Conservation (phyloP, 768 basidiomycete genomes). For the Pseudohyphozyma bogoriensis region DNA sequence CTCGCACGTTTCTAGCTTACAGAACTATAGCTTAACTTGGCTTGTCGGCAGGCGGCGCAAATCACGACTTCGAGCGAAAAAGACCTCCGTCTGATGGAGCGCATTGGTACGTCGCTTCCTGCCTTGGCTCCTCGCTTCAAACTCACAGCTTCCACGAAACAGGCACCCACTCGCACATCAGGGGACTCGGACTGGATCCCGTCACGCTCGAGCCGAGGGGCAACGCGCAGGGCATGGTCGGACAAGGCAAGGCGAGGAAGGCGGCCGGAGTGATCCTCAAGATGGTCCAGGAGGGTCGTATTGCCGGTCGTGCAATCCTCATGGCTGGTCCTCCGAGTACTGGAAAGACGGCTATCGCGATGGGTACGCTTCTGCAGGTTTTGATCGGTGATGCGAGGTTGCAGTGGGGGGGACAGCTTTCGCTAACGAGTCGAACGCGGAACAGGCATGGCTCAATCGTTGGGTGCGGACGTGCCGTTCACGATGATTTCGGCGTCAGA, state of each 20-base stretch:
- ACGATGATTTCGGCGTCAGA: constrained; percentile 97
- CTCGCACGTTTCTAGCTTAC: too few species aligned
- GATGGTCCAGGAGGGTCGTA: constrained; percentile 94
- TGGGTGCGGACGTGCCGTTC: constrained; percentile 91
- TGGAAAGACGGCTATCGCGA: constrained; percentile 95
- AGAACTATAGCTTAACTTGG: too few species aligned
- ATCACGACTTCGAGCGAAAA: too few species aligned
- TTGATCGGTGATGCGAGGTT: background rate
- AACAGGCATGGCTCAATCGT: constrained; percentile 86
- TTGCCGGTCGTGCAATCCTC: constrained; percentile 89
- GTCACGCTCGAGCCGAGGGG: constrained; percentile 70
- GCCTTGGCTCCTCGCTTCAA: too few species aligned
- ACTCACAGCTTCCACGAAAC: too few species aligned
- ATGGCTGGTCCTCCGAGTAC: constrained; percentile 96
- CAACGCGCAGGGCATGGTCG: constrained; percentile 92
- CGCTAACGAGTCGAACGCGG: background rate
- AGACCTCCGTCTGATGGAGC: too few species aligned
- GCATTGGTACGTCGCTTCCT: too few species aligned
- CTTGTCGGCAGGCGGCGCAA: too few species aligned
- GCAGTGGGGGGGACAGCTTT: background rate
- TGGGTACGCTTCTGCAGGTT: constrained; percentile 49
- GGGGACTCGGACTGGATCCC: constrained; percentile 85
- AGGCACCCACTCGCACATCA: constrained; percentile 64
- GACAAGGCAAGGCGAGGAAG: constrained; percentile 89
- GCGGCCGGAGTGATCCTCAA: constrained; percentile 95